Evolutionary conservation across 495 filamentous ascomycete genomes (phyloP), one percentile per base, ranked within the genome.

Genomic region (Neurospora terricola): DNA sequence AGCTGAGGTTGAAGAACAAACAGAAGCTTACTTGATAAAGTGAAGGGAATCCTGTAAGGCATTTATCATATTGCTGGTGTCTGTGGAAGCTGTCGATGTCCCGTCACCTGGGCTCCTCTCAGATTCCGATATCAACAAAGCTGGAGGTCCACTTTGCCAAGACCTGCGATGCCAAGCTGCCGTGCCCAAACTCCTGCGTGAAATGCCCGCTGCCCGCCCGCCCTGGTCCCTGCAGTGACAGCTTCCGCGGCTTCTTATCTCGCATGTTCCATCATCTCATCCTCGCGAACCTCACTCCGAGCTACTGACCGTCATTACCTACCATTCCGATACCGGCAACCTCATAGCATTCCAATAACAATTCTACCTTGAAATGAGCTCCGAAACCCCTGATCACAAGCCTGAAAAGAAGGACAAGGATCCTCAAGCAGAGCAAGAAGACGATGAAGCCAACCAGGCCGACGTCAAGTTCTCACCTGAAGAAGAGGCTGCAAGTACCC

Each of bases 381-480:
- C 54, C 54, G 54, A 66, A 66, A 18, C 54, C 12, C 27, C 54
- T 66, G 7, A 66, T 18, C 27, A 16, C 54, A 34, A 66, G 14
- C 6, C 4, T 34, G 14, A 66, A 0, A 66, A 66, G 27, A 66
- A 66, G 14, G 21, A 36, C 14, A 40, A 73, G 37, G 71, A 72
- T 34, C 12, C 21, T 23, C 14, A 37, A 37, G 72, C 2, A 27
- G 5, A 27, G 0, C 21, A 73, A 30, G 59, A 75, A 9, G 72
- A 76, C 7, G 74, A 73, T 23, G 59, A 75, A 9, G 70, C 76
- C 72, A 76, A 78, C 38, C 74, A 75, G 23, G 70, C 69, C 38
- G 59, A 38, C 18, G 69, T 78, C 38, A 78, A 74, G 70, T 84
- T 86, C 74, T 84, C 93, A 16, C 89, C 93, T 3, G 76, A 81